Evolutionary conservation across 192 early-diverging fungal genomes (phyloP).

Genomic region (Geranomyces michiganensis): DNA sequence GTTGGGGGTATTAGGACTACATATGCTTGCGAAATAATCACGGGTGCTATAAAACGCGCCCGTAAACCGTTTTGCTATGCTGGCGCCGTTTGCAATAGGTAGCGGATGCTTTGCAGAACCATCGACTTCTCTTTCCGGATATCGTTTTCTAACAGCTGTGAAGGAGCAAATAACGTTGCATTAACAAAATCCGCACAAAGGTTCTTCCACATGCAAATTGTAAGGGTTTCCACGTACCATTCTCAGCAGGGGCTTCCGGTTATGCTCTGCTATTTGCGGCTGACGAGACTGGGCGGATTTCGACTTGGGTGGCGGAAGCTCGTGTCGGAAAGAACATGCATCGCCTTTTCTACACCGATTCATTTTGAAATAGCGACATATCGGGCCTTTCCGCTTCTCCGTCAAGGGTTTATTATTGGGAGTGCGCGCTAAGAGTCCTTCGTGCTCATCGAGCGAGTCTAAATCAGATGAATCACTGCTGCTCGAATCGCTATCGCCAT

Average conservation of each 20-base stretch:
- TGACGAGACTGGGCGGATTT: neutral
- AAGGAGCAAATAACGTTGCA: neutral
- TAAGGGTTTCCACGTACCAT: too few species aligned
- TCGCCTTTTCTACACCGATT: conserved; percentile 45
- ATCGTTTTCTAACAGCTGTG: conserved; percentile 62
- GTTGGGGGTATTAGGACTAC: too few species aligned
- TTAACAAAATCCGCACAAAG: too few species aligned
- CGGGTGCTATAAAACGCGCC: too few species aligned
- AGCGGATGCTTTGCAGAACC: conserved; percentile 65
- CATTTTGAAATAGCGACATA: conserved; percentile 46
- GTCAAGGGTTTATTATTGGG: conserved; percentile 17
- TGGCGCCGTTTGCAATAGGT: conserved; percentile 48
- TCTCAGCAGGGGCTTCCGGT: conserved; percentile 17
- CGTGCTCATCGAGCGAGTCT: conserved; percentile 48
- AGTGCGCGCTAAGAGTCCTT: conserved; percentile 41
- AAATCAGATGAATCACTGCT: conserved; percentile 14
- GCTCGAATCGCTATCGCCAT: conserved; percentile 1
- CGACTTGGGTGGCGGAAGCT: conserved; percentile 21
- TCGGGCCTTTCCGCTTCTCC: conserved; percentile 32
- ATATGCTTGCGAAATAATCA: too few species aligned
- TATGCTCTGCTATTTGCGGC: neutral
- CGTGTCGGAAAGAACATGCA: conserved; percentile 44
- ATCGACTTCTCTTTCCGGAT: conserved; percentile 63
- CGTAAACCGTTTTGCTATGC: too few species aligned
- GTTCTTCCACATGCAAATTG: too few species aligned